Percentiles rank a stretch among this genome's conserved stretches.
These are phyloP conservation scores for Pythium phragmitis DNA, from an alignment of 352 stramenopile genomes.

Conservation along the genomic window DNA sequence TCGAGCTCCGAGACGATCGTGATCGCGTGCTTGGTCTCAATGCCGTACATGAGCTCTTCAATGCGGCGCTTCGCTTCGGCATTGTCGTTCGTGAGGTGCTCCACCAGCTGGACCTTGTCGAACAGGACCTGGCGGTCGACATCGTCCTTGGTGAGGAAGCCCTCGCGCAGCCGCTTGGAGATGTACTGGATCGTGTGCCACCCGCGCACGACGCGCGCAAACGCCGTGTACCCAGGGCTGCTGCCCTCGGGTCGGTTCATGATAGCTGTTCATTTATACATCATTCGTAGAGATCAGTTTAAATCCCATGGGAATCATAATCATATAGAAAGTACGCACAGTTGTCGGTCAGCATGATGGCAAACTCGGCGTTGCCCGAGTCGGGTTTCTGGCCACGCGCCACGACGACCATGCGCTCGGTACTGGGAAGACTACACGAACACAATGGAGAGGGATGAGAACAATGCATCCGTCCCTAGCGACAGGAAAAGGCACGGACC, in stretches of 20 bases:
- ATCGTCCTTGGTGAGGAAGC: constrained; percentile 73
- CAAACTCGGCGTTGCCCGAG: constrained; percentile 81
- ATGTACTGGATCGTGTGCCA: constrained; percentile 80
- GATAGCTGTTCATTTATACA: constrained; percentile 23
- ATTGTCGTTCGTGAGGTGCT: constrained; percentile 59
- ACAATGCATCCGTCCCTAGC: background rate
- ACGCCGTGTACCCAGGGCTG: constrained; percentile 75
- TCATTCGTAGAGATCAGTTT: background rate
- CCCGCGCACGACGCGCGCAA: constrained; percentile 71
- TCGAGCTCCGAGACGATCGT: constrained; percentile 94
- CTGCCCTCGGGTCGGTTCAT: constrained; percentile 61
- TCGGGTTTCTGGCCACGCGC: constrained; percentile 63
- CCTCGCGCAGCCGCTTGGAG: constrained; percentile 65
- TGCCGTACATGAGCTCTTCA: constrained; percentile 70
- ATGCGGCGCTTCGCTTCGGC: constrained; percentile 51
- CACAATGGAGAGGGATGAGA: background rate
- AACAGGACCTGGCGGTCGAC: constrained; percentile 62
- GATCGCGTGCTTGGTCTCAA: constrained; percentile 83
- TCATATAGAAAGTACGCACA: constrained; percentile 26
- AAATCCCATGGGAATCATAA: too few species aligned
- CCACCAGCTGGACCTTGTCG: constrained; percentile 68
- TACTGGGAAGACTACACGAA: constrained; percentile 52
- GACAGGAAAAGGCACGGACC: constrained; percentile 20
- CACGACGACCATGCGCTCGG: constrained; percentile 81
- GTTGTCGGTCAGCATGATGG: constrained; percentile 87